phyloP scores from a whole-genome alignment of 805 yeast genomes.

The Ogataea siamensis region DNA sequence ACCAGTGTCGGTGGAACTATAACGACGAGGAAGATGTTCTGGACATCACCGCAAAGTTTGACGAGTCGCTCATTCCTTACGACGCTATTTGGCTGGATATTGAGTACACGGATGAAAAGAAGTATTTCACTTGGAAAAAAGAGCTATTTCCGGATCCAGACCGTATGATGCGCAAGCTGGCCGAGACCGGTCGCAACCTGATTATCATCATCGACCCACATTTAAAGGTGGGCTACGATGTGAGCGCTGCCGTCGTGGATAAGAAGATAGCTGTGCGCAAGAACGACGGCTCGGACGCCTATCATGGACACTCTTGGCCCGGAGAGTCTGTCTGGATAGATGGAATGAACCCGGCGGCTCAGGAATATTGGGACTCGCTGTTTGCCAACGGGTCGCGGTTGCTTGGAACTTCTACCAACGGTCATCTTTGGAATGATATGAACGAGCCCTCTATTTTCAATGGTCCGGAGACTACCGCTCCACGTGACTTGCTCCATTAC shows the following conservation, averaged over 20 bases:
- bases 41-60: slow-evolving; percentile 68
- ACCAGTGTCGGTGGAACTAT: slow-evolving; percentile 98
- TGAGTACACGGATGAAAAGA: slow-evolving; percentile 83
- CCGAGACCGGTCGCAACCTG: slow-evolving; percentile 71
- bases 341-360: slow-evolving; percentile 64
- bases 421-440: slow-evolving; percentile 97
- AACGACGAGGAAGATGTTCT: slow-evolving; percentile 83
- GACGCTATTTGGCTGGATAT: slow-evolving; percentile 95
- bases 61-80: slow-evolving; percentile 70
- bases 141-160: slow-evolving; percentile 73
- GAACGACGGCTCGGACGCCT: slow-evolving; percentile 43
- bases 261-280: slow-evolving; percentile 45
- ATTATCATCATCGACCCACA: slow-evolving; percentile 93
- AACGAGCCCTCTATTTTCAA: slow-evolving; percentile 93
- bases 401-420: slow-evolving; percentile 54
- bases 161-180: slow-evolving; percentile 62
- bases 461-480: slow-evolving; percentile 92
- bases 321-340: slow-evolving; percentile 96
- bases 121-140: slow-evolving; percentile 89
- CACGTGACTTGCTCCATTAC: slow-evolving; percentile 73
- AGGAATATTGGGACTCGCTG: slow-evolving; percentile 54
- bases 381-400: slow-evolving; percentile 46
- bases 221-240: slow-evolving; percentile 65
- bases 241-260: slow-evolving; percentile 51
- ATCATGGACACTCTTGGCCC: slow-evolving; percentile 95